Base-by-base conservation (phyloP, 306 rosid species). In the Pyrus pyrifolia region DNA sequence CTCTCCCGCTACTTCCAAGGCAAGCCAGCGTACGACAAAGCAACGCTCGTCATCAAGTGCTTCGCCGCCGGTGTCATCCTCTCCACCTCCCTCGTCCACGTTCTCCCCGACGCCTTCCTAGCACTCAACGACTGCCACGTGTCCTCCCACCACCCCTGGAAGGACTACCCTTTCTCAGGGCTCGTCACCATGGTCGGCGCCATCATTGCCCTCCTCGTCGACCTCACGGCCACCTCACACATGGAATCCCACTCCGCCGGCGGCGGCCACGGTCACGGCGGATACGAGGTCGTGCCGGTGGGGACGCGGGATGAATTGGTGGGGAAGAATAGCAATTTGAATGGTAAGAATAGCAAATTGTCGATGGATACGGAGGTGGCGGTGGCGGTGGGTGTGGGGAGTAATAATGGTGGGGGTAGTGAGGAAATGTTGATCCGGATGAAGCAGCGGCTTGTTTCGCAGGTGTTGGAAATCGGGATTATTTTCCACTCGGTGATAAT, bases 11-110 rank as follows among this genome's bases (percentile, higher is more conserved):
- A 80, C 23, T 95, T 92, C 87, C 92, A 78, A 4, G 99, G 99
- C 2, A 95, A 89, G 70, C 88, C 97, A 10, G 74, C 87, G 4
- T 95, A 95, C 89, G 97, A 92, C 71, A 87, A 75, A 45, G 90
- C 99, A 0, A 81, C 87, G 12, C 87, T 89, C 0, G 14, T 88
- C 1, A 87, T 92, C 70, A 92, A 95, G 82, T 95, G 97, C 82
- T 95, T 92, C 80, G 99, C 99, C 27, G 97, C 99, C 18, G 97
- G 97, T 4, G 99, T 95, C 0, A 90, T 95, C n/a, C 93, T 95
- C 63, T 92, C 97, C 52, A 95, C 99, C 27, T 95, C 97, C 17
- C 81, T 95, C 27, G 97, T 95, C 83, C 99, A 95, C 92, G 99
- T 95, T 8, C 96, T 95, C 40, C 99, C 99, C 0, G 97, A 90